Conservation (phyloP, 805 yeast species). For the Starmerella riodocensis region DNA sequence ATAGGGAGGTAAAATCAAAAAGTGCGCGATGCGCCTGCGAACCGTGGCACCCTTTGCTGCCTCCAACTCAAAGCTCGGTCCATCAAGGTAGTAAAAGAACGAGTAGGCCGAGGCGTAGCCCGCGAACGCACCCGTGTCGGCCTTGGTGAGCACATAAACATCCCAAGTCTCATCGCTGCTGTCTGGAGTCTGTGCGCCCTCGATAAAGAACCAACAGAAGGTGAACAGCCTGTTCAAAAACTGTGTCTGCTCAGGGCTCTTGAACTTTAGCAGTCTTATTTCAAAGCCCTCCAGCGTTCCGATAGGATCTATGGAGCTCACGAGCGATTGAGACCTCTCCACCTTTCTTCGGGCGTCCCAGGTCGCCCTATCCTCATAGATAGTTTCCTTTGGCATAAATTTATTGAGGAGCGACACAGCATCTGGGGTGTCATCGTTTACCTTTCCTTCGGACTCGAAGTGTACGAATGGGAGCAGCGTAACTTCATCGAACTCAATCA, state of each 20-base stretch:
- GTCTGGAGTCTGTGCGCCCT: conserved; percentile 86
- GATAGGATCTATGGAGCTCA: neutral
- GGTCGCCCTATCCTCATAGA: conserved; percentile 43
- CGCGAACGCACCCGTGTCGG: conserved; percentile 36
- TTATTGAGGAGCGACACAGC: conserved; percentile 42
- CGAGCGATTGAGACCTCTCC: conserved; percentile 22
- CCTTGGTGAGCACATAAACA: conserved; percentile 41
- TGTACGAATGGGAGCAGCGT: conserved; percentile 63
- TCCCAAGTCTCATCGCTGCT: conserved; percentile 69
- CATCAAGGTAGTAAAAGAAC: conserved; percentile 62
- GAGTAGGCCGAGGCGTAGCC: conserved; percentile 79
- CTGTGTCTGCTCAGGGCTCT: neutral
- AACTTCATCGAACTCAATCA: conserved; percentile 54
- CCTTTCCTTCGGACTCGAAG: conserved; percentile 38
- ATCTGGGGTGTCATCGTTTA: conserved; percentile 43
- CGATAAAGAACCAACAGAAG: conserved; percentile 54
- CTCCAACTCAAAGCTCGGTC: conserved; percentile 31
- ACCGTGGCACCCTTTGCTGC: conserved; percentile 19
- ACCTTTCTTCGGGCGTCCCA: conserved; percentile 44
- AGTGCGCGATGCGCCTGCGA: conserved; percentile 77
- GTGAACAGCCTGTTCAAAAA: conserved; percentile 55
- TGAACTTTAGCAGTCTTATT: neutral
- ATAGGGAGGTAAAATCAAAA: conserved; percentile 68
- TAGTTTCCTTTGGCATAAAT: conserved; percentile 49
- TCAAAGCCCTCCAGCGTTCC: conserved; percentile 21